These are phyloP conservation scores for Lignosus rhinocerotis DNA, from an alignment of 1,284 basidiomycete genomes.

Conservation along the genomic window DNA sequence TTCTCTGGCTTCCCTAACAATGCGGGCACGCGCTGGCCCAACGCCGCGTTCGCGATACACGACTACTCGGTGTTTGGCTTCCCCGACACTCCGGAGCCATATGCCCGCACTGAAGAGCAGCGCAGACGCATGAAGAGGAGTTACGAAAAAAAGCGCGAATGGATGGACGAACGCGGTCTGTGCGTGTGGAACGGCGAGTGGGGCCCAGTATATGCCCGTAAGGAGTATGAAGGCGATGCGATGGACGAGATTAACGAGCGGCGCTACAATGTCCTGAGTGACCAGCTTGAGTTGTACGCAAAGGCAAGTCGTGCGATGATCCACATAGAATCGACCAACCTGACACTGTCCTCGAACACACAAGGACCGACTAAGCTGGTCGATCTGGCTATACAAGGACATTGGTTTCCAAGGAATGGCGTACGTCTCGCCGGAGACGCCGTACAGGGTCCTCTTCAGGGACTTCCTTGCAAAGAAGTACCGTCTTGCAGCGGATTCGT, in stretches of 20 bases:
- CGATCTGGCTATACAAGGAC: constrained; percentile 87
- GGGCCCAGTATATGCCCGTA: constrained; percentile 67
- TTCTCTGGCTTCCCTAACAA: constrained; percentile 61
- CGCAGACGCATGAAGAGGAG: constrained; percentile 48
- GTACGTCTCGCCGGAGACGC: constrained; percentile 63
- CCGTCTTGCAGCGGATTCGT: constrained; percentile 61
- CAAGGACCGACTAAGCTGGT: constrained; percentile 72
- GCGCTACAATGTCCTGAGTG: constrained; percentile 63
- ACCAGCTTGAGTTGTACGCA: constrained; percentile 76
- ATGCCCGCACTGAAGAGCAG: constrained; percentile 54
- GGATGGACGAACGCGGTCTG: constrained; percentile 65
- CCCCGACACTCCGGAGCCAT: constrained; percentile 54
- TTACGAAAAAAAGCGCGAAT: constrained; percentile 67
- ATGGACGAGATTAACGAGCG: constrained; percentile 68
- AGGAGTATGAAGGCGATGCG: constrained; percentile 56
- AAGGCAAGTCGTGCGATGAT: constrained; percentile 38
- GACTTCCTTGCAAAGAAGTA: constrained; percentile 67
- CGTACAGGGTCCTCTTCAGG: constrained; percentile 66
- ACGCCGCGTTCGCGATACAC: constrained; percentile 78
- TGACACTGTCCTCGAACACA: background rate
- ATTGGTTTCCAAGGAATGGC: constrained; percentile 87
- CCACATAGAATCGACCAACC: background rate
- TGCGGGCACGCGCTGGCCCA: constrained; percentile 47
- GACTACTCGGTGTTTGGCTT: constrained; percentile 76
- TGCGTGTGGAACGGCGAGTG: constrained; percentile 83